Conservation (phyloP, 2,329 filamentous ascomycete genomes). For the Sarocladium brachiariae region DNA sequence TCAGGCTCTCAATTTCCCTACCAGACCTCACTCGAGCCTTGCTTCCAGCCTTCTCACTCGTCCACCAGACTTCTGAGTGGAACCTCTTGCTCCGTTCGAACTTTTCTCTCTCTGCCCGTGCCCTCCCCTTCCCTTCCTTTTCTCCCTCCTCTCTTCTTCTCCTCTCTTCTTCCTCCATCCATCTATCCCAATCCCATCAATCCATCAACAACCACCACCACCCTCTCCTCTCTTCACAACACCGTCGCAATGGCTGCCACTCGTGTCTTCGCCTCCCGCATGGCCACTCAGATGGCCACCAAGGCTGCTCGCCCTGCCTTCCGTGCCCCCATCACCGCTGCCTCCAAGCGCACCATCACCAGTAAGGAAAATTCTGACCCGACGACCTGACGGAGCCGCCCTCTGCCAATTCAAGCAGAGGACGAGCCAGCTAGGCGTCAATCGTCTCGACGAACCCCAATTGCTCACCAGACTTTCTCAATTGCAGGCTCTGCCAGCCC, state of each 20-base stretch:
- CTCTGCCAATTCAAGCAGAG: not conserved
- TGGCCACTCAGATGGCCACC: conserved; percentile 69
- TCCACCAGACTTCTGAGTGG: conserved; percentile 19
- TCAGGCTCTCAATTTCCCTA: conserved; percentile 14
- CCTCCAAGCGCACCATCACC: conserved; percentile 70
- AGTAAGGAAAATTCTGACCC: conserved; percentile 45
- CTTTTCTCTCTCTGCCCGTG: conserved; percentile 22
- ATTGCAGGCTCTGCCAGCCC: conserved; percentile 49
- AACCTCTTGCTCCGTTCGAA: conserved; percentile 27
- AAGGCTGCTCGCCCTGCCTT: conserved; percentile 73
- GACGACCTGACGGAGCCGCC: conserved; percentile 7
- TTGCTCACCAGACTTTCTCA: conserved; percentile 8
- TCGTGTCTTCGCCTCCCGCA: conserved; percentile 70
- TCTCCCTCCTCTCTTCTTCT: conserved; percentile 30
- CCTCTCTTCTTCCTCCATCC: conserved; percentile 27
- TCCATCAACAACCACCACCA: conserved; percentile 17
- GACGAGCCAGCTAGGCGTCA: not conserved
- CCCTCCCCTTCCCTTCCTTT: conserved; percentile 28
- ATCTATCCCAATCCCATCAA: conserved; percentile 19
- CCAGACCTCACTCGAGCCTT: not conserved
- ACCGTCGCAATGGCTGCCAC: conserved; percentile 73
- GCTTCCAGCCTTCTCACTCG: conserved; percentile 17
- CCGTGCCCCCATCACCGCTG: conserved; percentile 55
- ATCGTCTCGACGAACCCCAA: not conserved
- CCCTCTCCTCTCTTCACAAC: conserved; percentile 32